Percentiles rank a stretch among this genome's conserved stretches.
Conservation (phyloP, 768 basidiomycete genomes). For the Brasilioporus rufonigricans region DNA sequence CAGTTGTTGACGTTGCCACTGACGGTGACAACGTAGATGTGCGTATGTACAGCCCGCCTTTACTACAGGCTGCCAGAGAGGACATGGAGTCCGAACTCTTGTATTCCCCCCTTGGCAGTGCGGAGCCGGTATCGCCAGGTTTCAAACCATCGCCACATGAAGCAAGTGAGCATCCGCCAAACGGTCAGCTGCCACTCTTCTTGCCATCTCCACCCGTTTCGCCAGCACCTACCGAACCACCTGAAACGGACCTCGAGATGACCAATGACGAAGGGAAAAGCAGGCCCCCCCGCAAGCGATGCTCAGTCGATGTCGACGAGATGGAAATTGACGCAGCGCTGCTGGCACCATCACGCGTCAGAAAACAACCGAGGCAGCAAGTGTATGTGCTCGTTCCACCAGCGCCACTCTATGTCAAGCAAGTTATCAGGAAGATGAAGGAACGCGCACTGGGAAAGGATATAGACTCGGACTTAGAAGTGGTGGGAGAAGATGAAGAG, state of each 20-base stretch:
- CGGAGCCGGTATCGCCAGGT: conserved; percentile 2
- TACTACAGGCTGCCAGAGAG: conserved; percentile 9
- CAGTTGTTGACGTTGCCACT: not conserved
- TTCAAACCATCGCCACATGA: conserved; percentile 11
- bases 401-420: conserved; percentile 22
- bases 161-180: conserved; percentile 5
- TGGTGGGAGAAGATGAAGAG: conserved; percentile 25
- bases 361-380: conserved; percentile 26
- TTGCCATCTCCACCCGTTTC: conserved; percentile 45
- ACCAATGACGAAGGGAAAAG: conserved; percentile 4
- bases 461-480: conserved; percentile 17
- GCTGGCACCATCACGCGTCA: conserved; percentile 3
- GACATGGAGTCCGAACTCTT: conserved; percentile 8
- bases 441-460: conserved; percentile 11
- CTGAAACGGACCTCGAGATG: conserved; percentile 21
- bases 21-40: conserved; percentile 15
- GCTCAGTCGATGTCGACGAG: conserved; percentile 12
- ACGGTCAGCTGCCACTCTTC: conserved; percentile 42
- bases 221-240: conserved; percentile 22
- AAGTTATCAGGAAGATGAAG: conserved; percentile 19
- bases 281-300: conserved; percentile 21
- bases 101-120: conserved; percentile 2
- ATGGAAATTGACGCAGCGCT: conserved; percentile 4
- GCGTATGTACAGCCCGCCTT: conserved; percentile 21
- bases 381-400: conserved; percentile 31